A percentile compares a stretch with the other conserved stretches of the same genome.
These are phyloP conservation scores for Penicillium sp. DNA, from an alignment of 2,329 filamentous ascomycete species.

Conservation along the genomic window DNA sequence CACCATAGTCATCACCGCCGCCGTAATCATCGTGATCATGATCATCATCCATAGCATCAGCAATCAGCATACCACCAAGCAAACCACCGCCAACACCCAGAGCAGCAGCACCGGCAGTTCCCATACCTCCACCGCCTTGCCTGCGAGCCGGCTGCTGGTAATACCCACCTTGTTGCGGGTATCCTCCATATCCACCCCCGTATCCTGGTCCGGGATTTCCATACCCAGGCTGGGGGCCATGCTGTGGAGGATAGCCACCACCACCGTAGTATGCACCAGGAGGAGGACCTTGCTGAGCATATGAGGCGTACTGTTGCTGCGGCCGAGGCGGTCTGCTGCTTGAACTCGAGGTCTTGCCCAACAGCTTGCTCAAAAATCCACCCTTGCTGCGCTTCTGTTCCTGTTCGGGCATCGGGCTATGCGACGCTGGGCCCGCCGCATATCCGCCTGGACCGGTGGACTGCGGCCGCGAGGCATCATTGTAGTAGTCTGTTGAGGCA, in stretches of 20 bases:
- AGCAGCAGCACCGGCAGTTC: constrained; percentile 70
- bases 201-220: constrained; percentile 9
- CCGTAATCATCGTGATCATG: constrained; percentile 26
- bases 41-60: constrained; percentile 54
- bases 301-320: constrained; percentile 27
- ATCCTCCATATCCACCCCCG: constrained; percentile 36
- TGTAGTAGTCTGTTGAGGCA: constrained; percentile 51
- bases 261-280: constrained; percentile 31
- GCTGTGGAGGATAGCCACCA: constrained; percentile 34
- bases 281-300: constrained; percentile 27
- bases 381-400: constrained; percentile 42
- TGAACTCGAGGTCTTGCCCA: constrained; percentile 44
- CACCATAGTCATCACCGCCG: constrained; percentile 32
- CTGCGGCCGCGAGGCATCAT: constrained; percentile 18
- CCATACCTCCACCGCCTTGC: constrained; percentile 54
- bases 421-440: constrained; percentile 6
- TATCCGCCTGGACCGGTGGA: constrained; percentile 11
- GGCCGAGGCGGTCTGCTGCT: constrained; percentile 21
- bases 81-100: constrained; percentile 79
- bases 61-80: constrained; percentile 72
- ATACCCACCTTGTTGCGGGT: constrained; percentile 37
- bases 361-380: constrained; percentile 53
- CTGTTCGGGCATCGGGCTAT: constrained; percentile 33
- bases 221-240: constrained; percentile 12
- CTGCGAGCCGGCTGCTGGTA: constrained; percentile 47